Percentiles rank a stretch among this genome's conserved stretches.
phyloP scores from a whole-genome alignment of 768 basidiomycete genomes.

The Leucocoprinus sp. region DNA sequence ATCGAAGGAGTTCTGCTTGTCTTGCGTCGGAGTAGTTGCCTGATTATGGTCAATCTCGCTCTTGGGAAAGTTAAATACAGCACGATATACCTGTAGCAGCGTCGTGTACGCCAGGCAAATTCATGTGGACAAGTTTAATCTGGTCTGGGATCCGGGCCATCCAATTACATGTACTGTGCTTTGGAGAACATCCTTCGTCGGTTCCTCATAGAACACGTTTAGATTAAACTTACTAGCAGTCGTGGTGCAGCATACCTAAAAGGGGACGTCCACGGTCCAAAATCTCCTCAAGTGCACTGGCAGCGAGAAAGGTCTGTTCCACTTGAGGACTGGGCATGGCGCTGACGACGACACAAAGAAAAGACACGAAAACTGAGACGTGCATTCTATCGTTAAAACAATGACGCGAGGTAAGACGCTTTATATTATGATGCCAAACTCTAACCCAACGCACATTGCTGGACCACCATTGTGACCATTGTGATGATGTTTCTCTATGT shows the following conservation, averaged over 20 bases:
- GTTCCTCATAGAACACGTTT: slow-evolving; percentile 17
- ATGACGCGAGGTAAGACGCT: too few relatives aligned
- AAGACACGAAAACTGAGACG: not conserved
- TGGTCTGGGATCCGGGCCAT: slow-evolving; percentile 36
- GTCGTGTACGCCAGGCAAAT: slow-evolving; percentile 47
- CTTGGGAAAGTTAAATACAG: not conserved
- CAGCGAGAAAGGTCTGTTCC: not conserved
- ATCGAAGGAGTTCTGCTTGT: slow-evolving; percentile 32
- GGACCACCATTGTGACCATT: too few relatives aligned
- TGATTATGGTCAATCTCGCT: slow-evolving; percentile 11
- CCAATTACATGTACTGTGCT: slow-evolving; percentile 33
- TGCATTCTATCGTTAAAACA: too few relatives aligned
- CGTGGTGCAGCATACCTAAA: slow-evolving; percentile 4
- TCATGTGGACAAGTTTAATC: slow-evolving; percentile 38
- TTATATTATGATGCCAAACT: too few relatives aligned
- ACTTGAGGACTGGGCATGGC: not conserved
- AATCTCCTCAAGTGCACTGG: slow-evolving; percentile 3
- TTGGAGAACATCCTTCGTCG: slow-evolving; percentile 27
- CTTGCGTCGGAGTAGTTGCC: slow-evolving; percentile 38
- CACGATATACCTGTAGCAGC: slow-evolving; percentile 33
- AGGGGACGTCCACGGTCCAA: slow-evolving; percentile 6
- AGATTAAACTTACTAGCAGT: not conserved
- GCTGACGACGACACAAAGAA: not conserved
- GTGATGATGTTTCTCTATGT: too few relatives aligned
- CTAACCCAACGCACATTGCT: too few relatives aligned